Evolutionary conservation across 139 green algal genomes (phyloP).

Genomic region (Spirogloea muscicola): DNA sequence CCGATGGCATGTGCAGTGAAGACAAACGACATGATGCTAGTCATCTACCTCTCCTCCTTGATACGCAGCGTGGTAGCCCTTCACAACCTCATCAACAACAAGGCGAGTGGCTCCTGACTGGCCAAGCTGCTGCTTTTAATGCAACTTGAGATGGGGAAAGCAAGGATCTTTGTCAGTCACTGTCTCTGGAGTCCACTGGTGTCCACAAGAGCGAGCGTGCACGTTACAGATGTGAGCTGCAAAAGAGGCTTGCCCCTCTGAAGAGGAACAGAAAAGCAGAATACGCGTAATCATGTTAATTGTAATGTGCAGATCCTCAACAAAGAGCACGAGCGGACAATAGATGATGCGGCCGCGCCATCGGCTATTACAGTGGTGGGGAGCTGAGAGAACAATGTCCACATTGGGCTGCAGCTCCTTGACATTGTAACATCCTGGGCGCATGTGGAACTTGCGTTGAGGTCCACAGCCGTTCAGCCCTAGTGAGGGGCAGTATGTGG

Average conservation of each 20-base stretch:
- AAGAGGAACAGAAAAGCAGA: not conserved
- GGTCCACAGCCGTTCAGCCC: no score
- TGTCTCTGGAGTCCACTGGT: not conserved
- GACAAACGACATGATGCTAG: slow-evolving; percentile 97
- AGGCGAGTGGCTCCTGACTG: slow-evolving; percentile 45
- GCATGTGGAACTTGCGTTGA: no score
- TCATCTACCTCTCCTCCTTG: slow-evolving; percentile 89
- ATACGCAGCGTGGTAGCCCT: slow-evolving; percentile 86
- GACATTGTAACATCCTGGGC: no score
- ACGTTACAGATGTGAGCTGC: no score
- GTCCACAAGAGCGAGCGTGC: no score
- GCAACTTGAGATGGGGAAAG: not conserved
- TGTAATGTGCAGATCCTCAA: slow-evolving; percentile 9
- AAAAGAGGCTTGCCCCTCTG: no score
- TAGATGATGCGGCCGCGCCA: slow-evolving; percentile 11
- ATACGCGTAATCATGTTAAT: not conserved
- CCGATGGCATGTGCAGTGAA: slow-evolving; percentile 68
- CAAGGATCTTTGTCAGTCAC: not conserved
- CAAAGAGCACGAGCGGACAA: slow-evolving; percentile 16
- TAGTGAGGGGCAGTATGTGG: no score
- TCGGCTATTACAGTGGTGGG: no score
- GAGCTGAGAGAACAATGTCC: no score
- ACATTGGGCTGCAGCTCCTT: no score
- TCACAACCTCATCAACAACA: slow-evolving; percentile 99
- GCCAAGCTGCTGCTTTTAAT: not conserved